These are phyloP conservation scores for Hypomontagnella submonticulosa DNA, from an alignment of 495 filamentous ascomycete genomes.

Conservation along the genomic window DNA sequence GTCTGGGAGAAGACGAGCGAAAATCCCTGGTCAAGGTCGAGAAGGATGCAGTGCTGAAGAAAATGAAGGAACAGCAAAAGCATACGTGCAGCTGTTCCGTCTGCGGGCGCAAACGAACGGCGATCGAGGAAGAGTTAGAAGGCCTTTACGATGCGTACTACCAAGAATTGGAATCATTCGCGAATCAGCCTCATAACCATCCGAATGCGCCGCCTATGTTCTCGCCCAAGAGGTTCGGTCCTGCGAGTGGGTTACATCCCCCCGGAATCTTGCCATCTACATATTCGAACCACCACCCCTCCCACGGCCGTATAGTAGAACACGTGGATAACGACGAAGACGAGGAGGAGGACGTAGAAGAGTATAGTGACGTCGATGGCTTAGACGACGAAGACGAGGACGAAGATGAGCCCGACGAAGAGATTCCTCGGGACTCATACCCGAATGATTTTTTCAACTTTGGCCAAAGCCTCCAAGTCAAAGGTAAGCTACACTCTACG, in stretches of 20 bases:
- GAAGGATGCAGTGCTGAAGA: conserved; percentile 96
- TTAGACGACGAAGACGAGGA: conserved; percentile 73
- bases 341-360: conserved; percentile 72
- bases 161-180: conserved; percentile 96
- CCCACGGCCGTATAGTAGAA: conserved; percentile 65
- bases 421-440: conserved; percentile 72
- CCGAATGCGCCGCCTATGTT: conserved; percentile 69
- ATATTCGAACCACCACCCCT: conserved; percentile 62
- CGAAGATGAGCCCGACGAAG: conserved; percentile 68
- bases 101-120: conserved; percentile 94
- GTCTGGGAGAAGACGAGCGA: conserved; percentile 92
- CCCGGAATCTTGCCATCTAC: conserved; percentile 57
- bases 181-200: conserved; percentile 81
- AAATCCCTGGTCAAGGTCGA: conserved; percentile 96
- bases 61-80: conserved; percentile 99
- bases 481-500: conserved; percentile 71
- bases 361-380: conserved; percentile 64
- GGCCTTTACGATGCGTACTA: conserved; percentile 99
- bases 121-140: conserved; percentile 98
- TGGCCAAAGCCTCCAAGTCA: conserved; percentile 94
- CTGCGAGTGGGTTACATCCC: conserved; percentile 62
- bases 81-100: conserved; percentile 98
- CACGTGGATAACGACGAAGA: conserved; percentile 71
- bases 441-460: conserved; percentile 92
- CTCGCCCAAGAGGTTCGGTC: conserved; percentile 68